A percentile compares a stretch with the other conserved stretches of the same genome.
Conservation (phyloP, 2,329 filamentous ascomycete species). For the Coniochaeta ligniaria region DNA sequence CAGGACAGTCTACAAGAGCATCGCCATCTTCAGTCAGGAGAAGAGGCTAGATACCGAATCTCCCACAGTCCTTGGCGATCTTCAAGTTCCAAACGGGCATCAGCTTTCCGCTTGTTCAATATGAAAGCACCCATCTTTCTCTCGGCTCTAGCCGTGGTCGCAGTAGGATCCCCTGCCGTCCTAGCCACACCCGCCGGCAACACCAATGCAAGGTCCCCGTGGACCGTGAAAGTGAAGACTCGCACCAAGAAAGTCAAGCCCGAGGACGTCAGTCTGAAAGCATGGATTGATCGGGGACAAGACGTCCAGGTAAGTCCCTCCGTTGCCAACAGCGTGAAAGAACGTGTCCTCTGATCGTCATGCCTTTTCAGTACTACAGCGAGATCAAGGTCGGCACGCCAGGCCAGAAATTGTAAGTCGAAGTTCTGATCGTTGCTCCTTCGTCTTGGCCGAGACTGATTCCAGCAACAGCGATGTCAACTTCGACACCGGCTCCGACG, state of each 20-base stretch:
- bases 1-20: neutral
- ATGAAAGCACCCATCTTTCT: neutral
- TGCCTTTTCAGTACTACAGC: constrained; percentile 10
- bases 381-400: constrained; percentile 12
- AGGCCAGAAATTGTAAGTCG: constrained; percentile 20
- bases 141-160: neutral
- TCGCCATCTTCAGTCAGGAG: neutral
- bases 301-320: neutral
- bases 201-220: neutral
- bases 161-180: neutral
- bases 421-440: neutral
- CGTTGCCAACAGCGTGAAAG: neutral
- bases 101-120: neutral
- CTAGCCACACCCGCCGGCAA: neutral
- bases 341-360: neutral
- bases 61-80: neutral
- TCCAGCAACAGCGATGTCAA: constrained; percentile 18
- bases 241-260: neutral
- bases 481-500: constrained; percentile 22
- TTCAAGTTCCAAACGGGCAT: neutral
- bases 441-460: neutral
- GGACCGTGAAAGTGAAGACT: neutral
- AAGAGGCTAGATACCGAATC: neutral
- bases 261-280: neutral
- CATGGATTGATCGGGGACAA: neutral